phyloP scores from a whole-genome alignment of 129 eudicot genomes.

The Tagetes erecta region DNA sequence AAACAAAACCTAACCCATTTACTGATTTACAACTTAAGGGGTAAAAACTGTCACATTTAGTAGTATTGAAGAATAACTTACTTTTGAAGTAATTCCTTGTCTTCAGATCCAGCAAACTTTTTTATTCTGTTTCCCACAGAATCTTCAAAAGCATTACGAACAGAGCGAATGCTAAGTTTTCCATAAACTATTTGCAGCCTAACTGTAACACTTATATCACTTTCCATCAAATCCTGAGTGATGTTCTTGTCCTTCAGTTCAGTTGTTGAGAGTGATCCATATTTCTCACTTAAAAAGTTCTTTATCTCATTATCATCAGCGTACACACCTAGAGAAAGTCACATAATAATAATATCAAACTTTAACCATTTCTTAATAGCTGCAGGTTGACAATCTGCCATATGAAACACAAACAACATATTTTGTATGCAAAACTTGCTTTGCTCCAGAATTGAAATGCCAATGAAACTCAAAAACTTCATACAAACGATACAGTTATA shows the following conservation, averaged over 20 bases:
- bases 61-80: conserved; percentile 15
- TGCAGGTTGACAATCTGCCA: neutral
- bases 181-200: conserved; percentile 97
- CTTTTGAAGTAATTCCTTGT: conserved; percentile 90
- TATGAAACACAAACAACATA: neutral
- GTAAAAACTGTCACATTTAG: neutral
- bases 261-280: conserved; percentile 51
- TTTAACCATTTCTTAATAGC: conserved; percentile 5
- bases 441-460: too few relatives aligned
- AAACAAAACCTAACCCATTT: neutral
- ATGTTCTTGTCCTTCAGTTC: conserved; percentile 59
- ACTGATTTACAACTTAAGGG: neutral
- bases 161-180: conserved; percentile 77
- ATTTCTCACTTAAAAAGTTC: conserved; percentile 64
- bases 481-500: too few relatives aligned
- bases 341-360: neutral
- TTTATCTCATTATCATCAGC: conserved; percentile 72
- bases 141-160: conserved; percentile 88
- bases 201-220: conserved; percentile 71
- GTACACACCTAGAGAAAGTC: conserved; percentile 62
- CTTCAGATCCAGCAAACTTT: conserved; percentile 76
- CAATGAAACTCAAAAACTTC: too few relatives aligned
- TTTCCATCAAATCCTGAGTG: conserved; percentile 64
- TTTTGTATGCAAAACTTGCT: too few relatives aligned
- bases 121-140: conserved; percentile 85